A percentile compares a stretch with the other conserved stretches of the same genome.
These are phyloP conservation scores for Lactuca sativa DNA, from an alignment of 129 eudicot genomes.

Conservation along the genomic window DNA sequence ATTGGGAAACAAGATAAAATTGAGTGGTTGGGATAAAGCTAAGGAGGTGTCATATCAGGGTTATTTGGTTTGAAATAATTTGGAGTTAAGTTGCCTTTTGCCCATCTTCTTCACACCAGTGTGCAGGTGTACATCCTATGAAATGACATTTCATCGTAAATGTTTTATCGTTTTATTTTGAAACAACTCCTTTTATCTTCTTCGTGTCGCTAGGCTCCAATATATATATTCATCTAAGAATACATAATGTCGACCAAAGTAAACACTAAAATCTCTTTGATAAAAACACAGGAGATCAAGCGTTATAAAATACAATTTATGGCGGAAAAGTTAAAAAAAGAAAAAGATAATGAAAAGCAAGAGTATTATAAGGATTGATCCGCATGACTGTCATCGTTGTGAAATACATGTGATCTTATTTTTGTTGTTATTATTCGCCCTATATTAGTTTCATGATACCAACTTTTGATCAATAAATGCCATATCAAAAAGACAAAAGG, in stretches of 20 bases:
- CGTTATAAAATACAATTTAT: too few species aligned
- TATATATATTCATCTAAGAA: neutral
- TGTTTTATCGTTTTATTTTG: constrained; percentile 29
- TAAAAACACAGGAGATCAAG: neutral
- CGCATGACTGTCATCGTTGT: constrained; percentile 19
- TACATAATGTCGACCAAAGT: constrained; percentile 5
- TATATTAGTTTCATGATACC: constrained; percentile 7
- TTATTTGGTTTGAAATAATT: constrained; percentile 16
- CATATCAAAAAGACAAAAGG: constrained; percentile 32
- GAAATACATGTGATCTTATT: constrained; percentile 32
- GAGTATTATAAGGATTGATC: neutral
- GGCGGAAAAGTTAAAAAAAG: neutral
- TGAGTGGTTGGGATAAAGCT: constrained; percentile 32
- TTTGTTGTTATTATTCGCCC: constrained; percentile 32
- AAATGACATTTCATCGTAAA: constrained; percentile 32
- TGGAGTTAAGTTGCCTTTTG: constrained; percentile 20
- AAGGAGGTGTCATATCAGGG: constrained; percentile 32
- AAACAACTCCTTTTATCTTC: neutral
- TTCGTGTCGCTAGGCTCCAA: neutral
- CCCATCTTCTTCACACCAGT: constrained; percentile 32
- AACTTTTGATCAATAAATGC: constrained; percentile 26
- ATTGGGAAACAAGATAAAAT: neutral
- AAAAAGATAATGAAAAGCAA: constrained; percentile 1
- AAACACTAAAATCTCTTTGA: neutral
- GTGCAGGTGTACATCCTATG: constrained; percentile 23